Evolutionary conservation across 2,329 filamentous ascomycete genomes (phyloP), one percentile per base, ranked within the genome.

Genomic region (Penicillium sp.): DNA sequence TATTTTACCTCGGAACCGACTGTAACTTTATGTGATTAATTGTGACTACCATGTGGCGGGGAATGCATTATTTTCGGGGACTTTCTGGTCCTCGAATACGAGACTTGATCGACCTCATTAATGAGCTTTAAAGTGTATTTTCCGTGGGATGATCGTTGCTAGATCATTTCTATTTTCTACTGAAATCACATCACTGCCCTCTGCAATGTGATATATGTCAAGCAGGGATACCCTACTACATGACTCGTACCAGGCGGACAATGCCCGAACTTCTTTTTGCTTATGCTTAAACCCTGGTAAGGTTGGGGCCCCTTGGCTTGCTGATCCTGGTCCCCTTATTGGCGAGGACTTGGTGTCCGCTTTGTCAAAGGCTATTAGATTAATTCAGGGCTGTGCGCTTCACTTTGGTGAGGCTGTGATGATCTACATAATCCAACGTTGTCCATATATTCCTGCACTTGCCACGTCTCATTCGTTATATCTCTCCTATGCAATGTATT

Each of bases 271-370:
- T 56, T 54, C 60, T 52, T 60, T 54, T 48, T 61, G 61, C 62
- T 65, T 71, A 71, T 70, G 68, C 68, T 71, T 71, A 71, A 36
- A 71, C 68, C 65, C 67, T 62, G 68, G 65, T 70, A 71, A 71
- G 68, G 68, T 71, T 71, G 66, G 68, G 54, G 55, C 55, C 54
- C 56, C 61, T 65, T 64, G 56, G 49, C 54, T 53, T 55, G 61
- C 58, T 56, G 59, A 64, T 63, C 62, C 57, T 62, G 50, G 48
- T 22, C 46, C 45, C 45, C 55, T 64, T 51, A 63, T 60, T 63
- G 60, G 58, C 45, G 53, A 49, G 40, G 42, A 42, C 32, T 48
- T 39, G 39, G 41, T 51, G 39, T 48, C 47, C 52, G 41, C 39
- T 44, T 43, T 51, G 34, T 38, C 48, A 56, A 63, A 63, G 52